These are phyloP conservation scores for Phellopilus nigrolimitatus DNA, from an alignment of 1,284 basidiomycete genomes.

Conservation along the genomic window DNA sequence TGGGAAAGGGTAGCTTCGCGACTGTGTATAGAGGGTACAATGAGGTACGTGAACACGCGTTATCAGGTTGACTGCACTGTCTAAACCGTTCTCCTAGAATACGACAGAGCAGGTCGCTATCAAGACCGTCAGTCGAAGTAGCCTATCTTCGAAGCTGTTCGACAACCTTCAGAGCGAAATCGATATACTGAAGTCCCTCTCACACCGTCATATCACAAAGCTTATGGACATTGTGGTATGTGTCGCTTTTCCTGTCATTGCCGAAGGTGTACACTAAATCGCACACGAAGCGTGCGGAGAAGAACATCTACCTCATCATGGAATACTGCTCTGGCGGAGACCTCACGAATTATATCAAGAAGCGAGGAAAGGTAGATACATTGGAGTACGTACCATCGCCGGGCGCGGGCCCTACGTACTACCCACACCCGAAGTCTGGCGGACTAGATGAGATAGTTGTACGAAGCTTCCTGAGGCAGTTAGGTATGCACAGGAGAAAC, in stretches of 20 bases:
- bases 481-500: conserved; percentile 52
- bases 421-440: conserved; percentile 86
- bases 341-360: conserved; percentile 94
- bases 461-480: conserved; percentile 88
- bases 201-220: conserved; percentile 90
- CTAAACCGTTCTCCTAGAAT: conserved; percentile 48
- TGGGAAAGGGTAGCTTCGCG: conserved; percentile 91
- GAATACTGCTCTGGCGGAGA: conserved; percentile 96
- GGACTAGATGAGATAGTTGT: conserved; percentile 91
- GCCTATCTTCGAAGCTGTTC: conserved; percentile 87
- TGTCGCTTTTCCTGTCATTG: conserved; percentile 17
- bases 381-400: conserved; percentile 73
- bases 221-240: conserved; percentile 87
- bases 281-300: conserved; percentile 72
- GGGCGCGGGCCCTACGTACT: conserved; percentile 71
- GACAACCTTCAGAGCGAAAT: conserved; percentile 98
- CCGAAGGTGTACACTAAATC: conserved; percentile 4
- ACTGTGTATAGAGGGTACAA: conserved; percentile 94
- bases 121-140: conserved; percentile 90
- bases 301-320: conserved; percentile 97
- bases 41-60: conserved; percentile 48
- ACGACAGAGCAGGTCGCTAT: conserved; percentile 81
- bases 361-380: conserved; percentile 80
- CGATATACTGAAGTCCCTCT: conserved; percentile 90
- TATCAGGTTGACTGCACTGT: not conserved